Evolutionary conservation across 2,329 filamentous ascomycete species (phyloP).

Genomic region (Teratosphaeria gauchensis): DNA sequence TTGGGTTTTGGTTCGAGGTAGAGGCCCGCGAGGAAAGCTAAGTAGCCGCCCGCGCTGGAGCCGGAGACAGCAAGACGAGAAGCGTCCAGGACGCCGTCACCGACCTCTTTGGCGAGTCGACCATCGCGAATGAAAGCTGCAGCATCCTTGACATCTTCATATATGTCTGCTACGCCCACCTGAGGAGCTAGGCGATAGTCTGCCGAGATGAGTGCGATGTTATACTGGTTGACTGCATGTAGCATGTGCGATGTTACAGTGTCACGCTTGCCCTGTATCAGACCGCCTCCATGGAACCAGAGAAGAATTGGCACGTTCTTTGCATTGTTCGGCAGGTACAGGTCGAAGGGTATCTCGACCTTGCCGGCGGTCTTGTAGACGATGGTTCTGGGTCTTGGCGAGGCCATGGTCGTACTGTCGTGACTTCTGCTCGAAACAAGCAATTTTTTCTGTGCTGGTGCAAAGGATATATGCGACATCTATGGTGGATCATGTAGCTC

Average conservation of each 20-base stretch:
- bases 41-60: constrained; percentile 22
- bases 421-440: background rate
- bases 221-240: constrained; percentile 14
- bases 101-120: constrained; percentile 8
- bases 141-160: constrained; percentile 21
- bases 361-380: constrained; percentile 12
- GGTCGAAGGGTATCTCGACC: constrained; percentile 10
- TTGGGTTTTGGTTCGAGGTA: constrained; percentile 24
- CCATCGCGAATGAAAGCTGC: constrained; percentile 18
- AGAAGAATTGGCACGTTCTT: constrained; percentile 9
- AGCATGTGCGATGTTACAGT: constrained; percentile 19
- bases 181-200: constrained; percentile 26
- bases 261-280: constrained; percentile 20
- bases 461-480: background rate
- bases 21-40: constrained; percentile 21
- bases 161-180: constrained; percentile 20
- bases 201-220: constrained; percentile 20
- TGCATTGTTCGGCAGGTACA: constrained; percentile 10
- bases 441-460: background rate
- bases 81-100: constrained; percentile 10
- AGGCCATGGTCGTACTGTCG: constrained; percentile 1
- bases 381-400: constrained; percentile 4
- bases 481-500: background rate
- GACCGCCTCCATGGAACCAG: constrained; percentile 19
- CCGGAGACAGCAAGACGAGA: constrained; percentile 20